Base-by-base conservation (phyloP, 2,329 filamentous ascomycete genomes). In the Colletotrichum sp. region DNA sequence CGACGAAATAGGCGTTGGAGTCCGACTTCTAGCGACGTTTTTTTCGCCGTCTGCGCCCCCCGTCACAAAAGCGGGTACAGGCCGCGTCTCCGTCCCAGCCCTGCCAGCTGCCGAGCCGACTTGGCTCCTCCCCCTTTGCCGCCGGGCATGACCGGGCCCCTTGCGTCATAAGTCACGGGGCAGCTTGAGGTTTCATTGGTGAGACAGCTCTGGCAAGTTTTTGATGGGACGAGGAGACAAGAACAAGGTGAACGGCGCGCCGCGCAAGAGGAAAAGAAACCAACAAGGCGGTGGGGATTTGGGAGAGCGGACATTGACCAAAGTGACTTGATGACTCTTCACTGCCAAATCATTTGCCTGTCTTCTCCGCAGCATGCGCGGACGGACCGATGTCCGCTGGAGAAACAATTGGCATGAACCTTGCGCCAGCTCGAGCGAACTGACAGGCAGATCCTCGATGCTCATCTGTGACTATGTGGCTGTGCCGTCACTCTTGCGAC, bases 61-160 rank as follows among this genome's bases (percentile, higher is more conserved):
- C 34, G 59, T 75, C 64, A 48, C 44, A 52, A 72, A 52, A 74
- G 74, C 71, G 71, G 71, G 22, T 66, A 74, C 65, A 76, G 71
- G 70, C 70, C 74, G 74, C 74, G 71, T 69, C 59, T 76, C 70
- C 74, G 36, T 68, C 70, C 32, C 59, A 74, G 74, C 65, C 71
- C 48, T 69, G 64, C 26, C 57, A 65, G 74, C 60, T 74, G 74
- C 70, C 74, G 74, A 73, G 22, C 70, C 74, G 70, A 59, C 70
- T 74, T 76, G 70, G 71, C 70, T 52, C n/a, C 70, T 52, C n/a
- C 30, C 34, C n/a, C 66, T 48, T 72, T 66, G 74, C 59, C 71
- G 65, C 74, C 74, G 59, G 74, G 16, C 71, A 65, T 36, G 64
- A 69, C 64, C 59, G 59, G 64, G 44, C 48, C 71, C 71, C 70